Evolutionary conservation across 2,329 filamentous ascomycete species (phyloP).

Genomic region (Aureobasidium sp.): DNA sequence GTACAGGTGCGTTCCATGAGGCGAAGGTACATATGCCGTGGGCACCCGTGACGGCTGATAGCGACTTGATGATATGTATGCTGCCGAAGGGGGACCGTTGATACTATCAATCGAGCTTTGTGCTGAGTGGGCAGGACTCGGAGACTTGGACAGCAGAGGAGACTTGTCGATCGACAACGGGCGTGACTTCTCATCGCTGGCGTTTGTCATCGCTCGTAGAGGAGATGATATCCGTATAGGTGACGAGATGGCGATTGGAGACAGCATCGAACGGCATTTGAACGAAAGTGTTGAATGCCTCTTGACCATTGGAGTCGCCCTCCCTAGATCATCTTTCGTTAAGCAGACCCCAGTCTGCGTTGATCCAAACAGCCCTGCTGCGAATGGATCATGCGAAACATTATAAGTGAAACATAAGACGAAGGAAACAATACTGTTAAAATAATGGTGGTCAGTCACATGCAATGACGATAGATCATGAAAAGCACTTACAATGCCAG

Average conservation of each 20-base stretch:
- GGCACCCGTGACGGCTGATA: background rate
- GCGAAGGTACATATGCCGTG: background rate
- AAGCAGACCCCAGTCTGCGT: background rate
- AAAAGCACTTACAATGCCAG: background rate
- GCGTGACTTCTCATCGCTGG: background rate
- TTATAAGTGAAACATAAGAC: constrained; percentile 3
- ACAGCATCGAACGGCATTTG: background rate
- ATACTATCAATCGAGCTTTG: background rate
- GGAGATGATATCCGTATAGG: background rate
- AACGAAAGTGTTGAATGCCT: background rate
- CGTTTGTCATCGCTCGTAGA: background rate
- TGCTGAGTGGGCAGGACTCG: background rate
- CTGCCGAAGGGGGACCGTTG: background rate
- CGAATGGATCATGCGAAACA: background rate
- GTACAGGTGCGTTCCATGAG: background rate
- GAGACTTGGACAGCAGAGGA: background rate
- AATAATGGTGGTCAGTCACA: background rate
- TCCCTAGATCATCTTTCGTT: background rate
- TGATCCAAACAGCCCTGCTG: constrained; percentile 6
- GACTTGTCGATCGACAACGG: background rate
- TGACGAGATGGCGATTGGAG: background rate
- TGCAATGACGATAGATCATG: background rate
- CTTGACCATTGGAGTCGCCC: background rate
- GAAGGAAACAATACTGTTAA: background rate
- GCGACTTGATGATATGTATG: background rate